A percentile compares a stretch with the other conserved stretches of the same genome.
Conservation (phyloP, 2,329 filamentous ascomycete species). For the Trichoderma cornu-damae region DNA sequence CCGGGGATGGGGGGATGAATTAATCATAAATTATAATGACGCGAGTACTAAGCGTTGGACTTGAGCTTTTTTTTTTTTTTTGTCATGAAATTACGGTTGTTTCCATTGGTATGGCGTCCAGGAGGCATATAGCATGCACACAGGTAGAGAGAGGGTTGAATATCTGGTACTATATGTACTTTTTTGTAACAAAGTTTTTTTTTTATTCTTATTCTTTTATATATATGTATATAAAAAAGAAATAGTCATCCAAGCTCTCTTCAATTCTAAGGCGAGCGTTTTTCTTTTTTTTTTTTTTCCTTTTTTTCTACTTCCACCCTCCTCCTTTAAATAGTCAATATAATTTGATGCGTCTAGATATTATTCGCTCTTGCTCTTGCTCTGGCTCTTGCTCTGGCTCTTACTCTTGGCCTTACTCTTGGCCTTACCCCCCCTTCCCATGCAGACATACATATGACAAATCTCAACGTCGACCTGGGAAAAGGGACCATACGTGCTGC, state of each 20-base stretch:
- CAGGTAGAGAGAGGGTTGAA: conserved; percentile 1
- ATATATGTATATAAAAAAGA: too few species aligned
- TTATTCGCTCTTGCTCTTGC: too few species aligned
- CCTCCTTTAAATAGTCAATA: not conserved
- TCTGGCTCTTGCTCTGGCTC: too few species aligned
- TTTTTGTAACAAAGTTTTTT: not conserved
- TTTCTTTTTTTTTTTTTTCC: too few species aligned
- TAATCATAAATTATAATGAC: not conserved
- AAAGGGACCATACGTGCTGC: conserved; percentile 27
- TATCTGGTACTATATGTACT: conserved; percentile 16
- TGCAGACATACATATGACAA: not conserved
- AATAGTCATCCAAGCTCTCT: too few species aligned
- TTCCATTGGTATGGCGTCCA: conserved; percentile 4
- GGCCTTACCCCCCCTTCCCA: not conserved
- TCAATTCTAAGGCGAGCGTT: not conserved
- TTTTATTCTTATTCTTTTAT: too few species aligned
- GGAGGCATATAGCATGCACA: conserved; percentile 8
- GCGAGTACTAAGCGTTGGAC: not conserved
- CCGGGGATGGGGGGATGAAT: not conserved
- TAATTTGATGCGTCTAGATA: too few species aligned
- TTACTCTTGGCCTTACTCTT: too few species aligned
- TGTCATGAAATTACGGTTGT: not conserved
- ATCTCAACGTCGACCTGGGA: conserved; percentile 20
- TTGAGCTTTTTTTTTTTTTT: too few species aligned
- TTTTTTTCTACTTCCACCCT: too few species aligned